A percentile compares a stretch with the other conserved stretches of the same genome.
Evolutionary conservation across 495 filamentous ascomycete species (phyloP).

Genomic region (Aspergillus sparsus): DNA sequence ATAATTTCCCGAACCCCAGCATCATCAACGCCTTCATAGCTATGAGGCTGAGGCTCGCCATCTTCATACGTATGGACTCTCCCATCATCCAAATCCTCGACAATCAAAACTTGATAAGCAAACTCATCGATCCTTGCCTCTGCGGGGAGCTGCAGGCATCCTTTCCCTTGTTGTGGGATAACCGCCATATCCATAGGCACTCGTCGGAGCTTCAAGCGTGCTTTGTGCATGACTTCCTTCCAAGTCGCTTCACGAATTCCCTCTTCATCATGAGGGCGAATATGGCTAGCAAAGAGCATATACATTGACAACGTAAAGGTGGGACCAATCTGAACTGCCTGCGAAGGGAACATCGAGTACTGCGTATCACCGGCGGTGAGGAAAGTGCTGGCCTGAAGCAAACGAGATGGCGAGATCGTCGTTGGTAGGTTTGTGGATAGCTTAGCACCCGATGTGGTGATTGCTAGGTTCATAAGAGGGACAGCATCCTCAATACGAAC

Average conservation of each 20-base stretch:
- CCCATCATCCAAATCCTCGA: constrained; percentile 93
- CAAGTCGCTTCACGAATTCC: constrained; percentile 76
- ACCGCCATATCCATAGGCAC: constrained; percentile 48
- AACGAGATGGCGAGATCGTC: constrained; percentile 84
- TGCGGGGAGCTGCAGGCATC: constrained; percentile 41
- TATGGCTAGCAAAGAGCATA: constrained; percentile 91
- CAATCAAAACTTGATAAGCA: constrained; percentile 82
- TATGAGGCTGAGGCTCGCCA: constrained; percentile 55
- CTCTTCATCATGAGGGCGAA: constrained; percentile 63
- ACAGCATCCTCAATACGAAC: constrained; percentile 87
- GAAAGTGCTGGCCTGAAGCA: constrained; percentile 92
- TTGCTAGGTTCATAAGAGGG: constrained; percentile 89
- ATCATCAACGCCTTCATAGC: constrained; percentile 66
- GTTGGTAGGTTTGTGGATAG: constrained; percentile 75
- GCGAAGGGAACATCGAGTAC: constrained; percentile 64
- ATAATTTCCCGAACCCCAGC: constrained; percentile 84
- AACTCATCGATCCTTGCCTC: constrained; percentile 66
- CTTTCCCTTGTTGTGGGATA: constrained; percentile 23
- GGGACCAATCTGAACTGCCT: constrained; percentile 81
- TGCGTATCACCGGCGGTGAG: constrained; percentile 85
- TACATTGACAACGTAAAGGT: constrained; percentile 89
- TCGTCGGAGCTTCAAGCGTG: constrained; percentile 74
- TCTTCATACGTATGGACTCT: constrained; percentile 83
- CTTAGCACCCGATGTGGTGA: constrained; percentile 90
- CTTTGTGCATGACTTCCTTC: constrained; percentile 98